phyloP scores from a whole-genome alignment of 169 alveolate genomes.

The Plasmodium coatneyi region DNA sequence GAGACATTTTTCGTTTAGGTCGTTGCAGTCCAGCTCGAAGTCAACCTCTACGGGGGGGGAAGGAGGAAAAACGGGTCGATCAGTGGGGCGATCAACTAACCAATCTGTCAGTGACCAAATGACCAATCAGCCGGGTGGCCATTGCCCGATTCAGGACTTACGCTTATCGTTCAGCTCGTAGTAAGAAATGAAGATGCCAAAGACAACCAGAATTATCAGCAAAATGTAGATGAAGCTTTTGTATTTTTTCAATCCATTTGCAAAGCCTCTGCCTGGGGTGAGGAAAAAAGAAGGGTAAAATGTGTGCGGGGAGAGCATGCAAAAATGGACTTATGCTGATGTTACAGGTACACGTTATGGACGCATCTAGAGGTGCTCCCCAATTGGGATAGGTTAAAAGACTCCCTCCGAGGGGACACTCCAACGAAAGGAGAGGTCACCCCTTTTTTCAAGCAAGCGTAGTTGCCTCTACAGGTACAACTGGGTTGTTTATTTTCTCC shows the following conservation, averaged over 20 bases:
- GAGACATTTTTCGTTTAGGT: conserved; percentile 34
- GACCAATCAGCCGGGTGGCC: not conserved
- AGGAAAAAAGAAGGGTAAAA: not conserved
- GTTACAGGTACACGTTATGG: not conserved
- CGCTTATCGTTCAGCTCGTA: conserved; percentile 13
- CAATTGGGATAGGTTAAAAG: not conserved
- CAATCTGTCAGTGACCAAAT: too few species aligned
- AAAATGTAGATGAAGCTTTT: conserved; percentile 27
- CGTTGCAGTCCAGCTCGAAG: conserved; percentile 24
- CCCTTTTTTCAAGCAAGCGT: not conserved
- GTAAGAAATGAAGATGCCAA: conserved; percentile 12
- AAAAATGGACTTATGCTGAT: not conserved
- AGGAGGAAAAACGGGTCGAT: too few species aligned
- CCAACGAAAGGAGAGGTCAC: not conserved
- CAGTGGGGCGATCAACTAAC: not conserved
- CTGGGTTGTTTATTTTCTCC: not conserved
- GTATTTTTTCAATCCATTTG: not conserved
- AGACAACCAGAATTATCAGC: not conserved
- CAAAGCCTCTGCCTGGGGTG: not conserved
- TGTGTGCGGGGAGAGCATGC: too few species aligned
- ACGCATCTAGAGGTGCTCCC: not conserved
- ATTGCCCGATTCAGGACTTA: not conserved
- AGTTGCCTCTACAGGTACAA: not conserved
- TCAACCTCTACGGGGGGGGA: conserved; percentile 12
- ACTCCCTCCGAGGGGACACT: not conserved